These are phyloP conservation scores for Alternaria dauci DNA, from an alignment of 2,329 filamentous ascomycete genomes.

Conservation along the genomic window DNA sequence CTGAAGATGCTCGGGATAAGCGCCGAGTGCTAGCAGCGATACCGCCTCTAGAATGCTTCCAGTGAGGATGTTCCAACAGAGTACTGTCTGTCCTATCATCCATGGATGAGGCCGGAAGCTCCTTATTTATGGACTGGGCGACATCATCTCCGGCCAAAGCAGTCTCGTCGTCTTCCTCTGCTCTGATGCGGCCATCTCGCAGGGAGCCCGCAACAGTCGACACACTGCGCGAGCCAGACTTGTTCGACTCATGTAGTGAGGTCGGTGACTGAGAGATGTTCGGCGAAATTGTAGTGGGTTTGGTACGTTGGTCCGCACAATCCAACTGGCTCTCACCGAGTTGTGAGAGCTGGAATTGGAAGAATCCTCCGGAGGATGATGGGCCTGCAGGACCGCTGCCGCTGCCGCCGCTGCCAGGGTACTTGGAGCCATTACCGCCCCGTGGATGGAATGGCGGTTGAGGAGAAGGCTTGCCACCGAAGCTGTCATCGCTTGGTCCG, in stretches of 20 bases:
- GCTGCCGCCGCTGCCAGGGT: conserved; percentile 28
- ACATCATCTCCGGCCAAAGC: conserved; percentile 48
- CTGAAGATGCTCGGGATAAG: no score
- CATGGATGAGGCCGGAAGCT: background rate
- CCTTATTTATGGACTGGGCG: conserved; percentile 29
- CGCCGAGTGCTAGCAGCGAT: background rate
- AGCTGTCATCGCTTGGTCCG: conserved; percentile 38
- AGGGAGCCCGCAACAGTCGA: conserved; percentile 10
- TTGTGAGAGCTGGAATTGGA: conserved; percentile 45
- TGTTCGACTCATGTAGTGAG: conserved; percentile 1
- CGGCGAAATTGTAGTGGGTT: conserved; percentile 19
- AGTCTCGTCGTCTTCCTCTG: conserved; percentile 34
- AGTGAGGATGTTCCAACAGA: conserved; percentile 2
- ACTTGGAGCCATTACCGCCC: conserved; percentile 26
- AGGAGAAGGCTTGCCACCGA: conserved; percentile 32
- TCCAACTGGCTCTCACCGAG: conserved; percentile 22
- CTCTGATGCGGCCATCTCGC: conserved; percentile 21
- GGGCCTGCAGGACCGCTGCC: conserved; percentile 22
- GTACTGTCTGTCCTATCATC: background rate
- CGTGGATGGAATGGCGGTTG: conserved; percentile 31
- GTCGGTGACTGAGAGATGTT: conserved; percentile 18
- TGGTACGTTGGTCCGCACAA: conserved; percentile 21
- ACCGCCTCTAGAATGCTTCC: background rate
- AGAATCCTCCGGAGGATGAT: conserved; percentile 34
- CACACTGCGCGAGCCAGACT: background rate